Evolutionary conservation across 176 grass and related monocot genomes (phyloP), one percentile per base, ranked within the genome.

Genomic region (Themeda triandra): DNA sequence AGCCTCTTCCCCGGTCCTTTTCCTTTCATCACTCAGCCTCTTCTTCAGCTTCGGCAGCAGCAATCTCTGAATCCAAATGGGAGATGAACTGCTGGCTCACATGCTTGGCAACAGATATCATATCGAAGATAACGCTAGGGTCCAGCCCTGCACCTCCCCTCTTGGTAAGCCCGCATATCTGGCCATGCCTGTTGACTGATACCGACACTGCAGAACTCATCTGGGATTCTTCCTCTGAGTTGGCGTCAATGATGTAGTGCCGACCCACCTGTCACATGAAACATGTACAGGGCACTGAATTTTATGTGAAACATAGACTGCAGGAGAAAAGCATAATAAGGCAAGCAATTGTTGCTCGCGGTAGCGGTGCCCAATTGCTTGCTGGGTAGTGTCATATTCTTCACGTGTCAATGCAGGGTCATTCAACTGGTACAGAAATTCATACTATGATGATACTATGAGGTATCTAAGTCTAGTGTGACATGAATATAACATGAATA

Each of bases 91-190:
- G 86, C 36, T 92, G 88, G 56, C 90, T 89, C 21, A 91, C 90
- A 76, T 90, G 85, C 83, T 89, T 94, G 39, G 92, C 90, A 0
- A 94, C 92, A 3, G 95, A 94, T 78, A 97, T 89, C 95, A 97
- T 92, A 78, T 97, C 92, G 10, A 91, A 87, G 45, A 97, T 58
- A 21, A 58, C 21, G 53, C 53, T 58, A n/a, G 53, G 53, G 19
- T 58, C 53, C 53, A 58, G 53, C 53, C 53, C 53, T 58, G 53
- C 53, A 9, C 53, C 53, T 58, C 53, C 51, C 53, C 51, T 58
- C 53, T 58, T 58, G 53, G 53, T 58, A n/a, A 58, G 53, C 53
- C 53, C 53, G 8, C 53, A 58, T 58, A 58, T 58, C 0, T n/a
- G 53, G 21, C 53, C 53, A n/a, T 58, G 21, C 53, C 53, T 58